Evolutionary conservation across 2,329 filamentous ascomycete genomes (phyloP).

Genomic region (Rosellinia necatrix): DNA sequence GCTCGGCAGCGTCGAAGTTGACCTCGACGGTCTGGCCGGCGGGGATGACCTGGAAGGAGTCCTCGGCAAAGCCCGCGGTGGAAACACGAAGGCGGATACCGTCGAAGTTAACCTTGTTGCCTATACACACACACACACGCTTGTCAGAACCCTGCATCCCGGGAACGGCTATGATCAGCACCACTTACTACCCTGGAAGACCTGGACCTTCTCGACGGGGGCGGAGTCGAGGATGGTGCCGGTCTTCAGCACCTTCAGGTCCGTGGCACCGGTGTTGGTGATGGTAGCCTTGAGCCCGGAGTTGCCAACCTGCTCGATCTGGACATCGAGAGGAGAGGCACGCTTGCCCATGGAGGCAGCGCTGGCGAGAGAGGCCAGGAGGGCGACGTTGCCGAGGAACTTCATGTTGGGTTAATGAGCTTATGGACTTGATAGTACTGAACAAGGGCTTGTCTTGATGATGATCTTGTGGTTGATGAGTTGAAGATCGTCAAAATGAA

Average conservation of each 20-base stretch:
- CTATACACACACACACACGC: slow-evolving; percentile 10
- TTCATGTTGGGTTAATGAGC: slow-evolving; percentile 43
- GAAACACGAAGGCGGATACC: slow-evolving; percentile 57
- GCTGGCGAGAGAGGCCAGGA: slow-evolving; percentile 44
- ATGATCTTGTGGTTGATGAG: slow-evolving; percentile 28
- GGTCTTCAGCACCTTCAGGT: slow-evolving; percentile 57
- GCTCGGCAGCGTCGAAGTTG: slow-evolving; percentile 59
- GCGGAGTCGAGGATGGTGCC: slow-evolving; percentile 58
- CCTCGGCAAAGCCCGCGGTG: slow-evolving; percentile 49
- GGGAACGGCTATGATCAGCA: not conserved
- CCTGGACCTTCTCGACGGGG: slow-evolving; percentile 58
- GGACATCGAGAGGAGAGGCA: slow-evolving; percentile 49
- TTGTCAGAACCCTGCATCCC: not conserved
- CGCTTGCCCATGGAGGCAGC: slow-evolving; percentile 46
- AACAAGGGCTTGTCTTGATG: slow-evolving; percentile 24
- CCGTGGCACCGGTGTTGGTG: slow-evolving; percentile 56
- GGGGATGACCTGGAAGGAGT: slow-evolving; percentile 55
- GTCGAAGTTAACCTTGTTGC: slow-evolving; percentile 38
- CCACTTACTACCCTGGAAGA: slow-evolving; percentile 53
- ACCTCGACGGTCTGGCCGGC: slow-evolving; percentile 56
- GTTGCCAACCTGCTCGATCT: slow-evolving; percentile 55
- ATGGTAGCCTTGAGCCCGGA: slow-evolving; percentile 58
- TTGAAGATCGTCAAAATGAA: slow-evolving; percentile 19
- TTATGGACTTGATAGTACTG: slow-evolving; percentile 11
- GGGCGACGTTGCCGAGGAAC: slow-evolving; percentile 43